Conservation (phyloP, 2,329 filamentous ascomycete genomes). For the Exophiala sideris region DNA sequence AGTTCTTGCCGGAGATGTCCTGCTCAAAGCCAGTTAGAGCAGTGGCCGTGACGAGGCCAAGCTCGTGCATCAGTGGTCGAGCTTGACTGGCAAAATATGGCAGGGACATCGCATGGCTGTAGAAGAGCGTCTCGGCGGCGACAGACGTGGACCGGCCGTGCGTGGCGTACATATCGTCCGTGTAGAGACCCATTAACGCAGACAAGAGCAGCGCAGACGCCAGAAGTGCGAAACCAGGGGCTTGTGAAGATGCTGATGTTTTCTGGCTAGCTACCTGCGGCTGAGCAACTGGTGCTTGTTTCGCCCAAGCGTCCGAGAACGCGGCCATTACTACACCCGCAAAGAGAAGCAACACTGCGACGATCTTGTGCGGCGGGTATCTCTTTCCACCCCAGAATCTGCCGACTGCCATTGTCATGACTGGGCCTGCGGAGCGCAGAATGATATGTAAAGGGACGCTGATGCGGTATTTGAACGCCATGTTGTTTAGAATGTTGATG, state of each 20-base stretch:
- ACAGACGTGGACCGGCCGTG: conserved; percentile 67
- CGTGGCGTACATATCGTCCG: conserved; percentile 79
- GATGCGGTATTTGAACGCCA: conserved; percentile 94
- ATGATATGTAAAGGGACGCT: conserved; percentile 97
- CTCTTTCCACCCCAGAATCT: conserved; percentile 74
- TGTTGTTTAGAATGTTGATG: conserved; percentile 96
- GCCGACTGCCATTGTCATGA: conserved; percentile 91
- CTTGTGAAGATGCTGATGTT: conserved; percentile 19
- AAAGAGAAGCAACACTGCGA: conserved; percentile 79
- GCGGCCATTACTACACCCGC: conserved; percentile 82
- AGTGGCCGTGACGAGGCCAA: conserved; percentile 36
- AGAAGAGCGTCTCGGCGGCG: conserved; percentile 96
- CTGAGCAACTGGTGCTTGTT: conserved; percentile 37
- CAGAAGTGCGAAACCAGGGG: conserved; percentile 71
- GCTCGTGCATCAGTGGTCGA: conserved; percentile 31
- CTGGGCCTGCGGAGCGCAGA: conserved; percentile 87
- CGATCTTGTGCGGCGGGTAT: conserved; percentile 75
- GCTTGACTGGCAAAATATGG: conserved; percentile 45
- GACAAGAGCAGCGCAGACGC: conserved; percentile 86
- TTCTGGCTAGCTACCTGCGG: conserved; percentile 16
- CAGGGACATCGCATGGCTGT: conserved; percentile 61
- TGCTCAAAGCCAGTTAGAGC: conserved; percentile 36
- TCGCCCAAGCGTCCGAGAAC: conserved; percentile 81
- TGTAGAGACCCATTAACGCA: conserved; percentile 92
- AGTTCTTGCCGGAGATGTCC: not conserved